Evolutionary conservation across 2,329 filamentous ascomycete genomes (phyloP), one percentile per base, ranked within the genome.

Genomic region (Aspergillus ibericus): DNA sequence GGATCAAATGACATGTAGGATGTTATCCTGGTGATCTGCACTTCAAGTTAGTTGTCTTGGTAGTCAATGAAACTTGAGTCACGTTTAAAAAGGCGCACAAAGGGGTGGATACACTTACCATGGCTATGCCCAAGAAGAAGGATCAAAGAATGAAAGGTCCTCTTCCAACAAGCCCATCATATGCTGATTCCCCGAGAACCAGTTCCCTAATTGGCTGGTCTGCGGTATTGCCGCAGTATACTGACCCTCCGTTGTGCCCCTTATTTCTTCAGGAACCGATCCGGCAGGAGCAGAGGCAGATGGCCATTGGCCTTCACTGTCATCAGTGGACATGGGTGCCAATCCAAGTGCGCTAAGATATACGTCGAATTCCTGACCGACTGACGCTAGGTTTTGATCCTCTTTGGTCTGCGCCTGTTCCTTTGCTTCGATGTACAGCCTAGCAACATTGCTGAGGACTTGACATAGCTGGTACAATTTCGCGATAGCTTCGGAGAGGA

Each of bases 131-230:
- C 58, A 61, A 29, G 47, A 47, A 2, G 62, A 59, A 20, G 66
- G 63, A 54, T 70, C 67, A 32, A 72, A 69, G 25, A 71, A 66
- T n/a, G 69, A 69, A 22, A 75, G 48, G 64, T 88, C 86, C 58
- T 88, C 84, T 67, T 89, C 87, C 68, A 89, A 70, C 57, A 89
- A 67, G 0, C 84, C 85, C 77, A 89, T 81, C 76, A 89, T 83
- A 65, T 88, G 86, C 55, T 82, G 80, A 59, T 85, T 88, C 1
- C 86, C 85, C 3, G 83, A 85, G 64, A 88, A 88, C 86, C 86
- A 89, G 61, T 87, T 85, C 2, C 83, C 83, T 59, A 88, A 72
- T 18, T 62, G 60, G 32, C 80, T 73, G 22, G 75, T 70, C 59
- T 76, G 69, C 5, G 62, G 63, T 49, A 65, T 65, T 52, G 46